Evolutionary conservation across 805 yeast species (phyloP), one percentile per base, ranked within the genome.

Genomic region (Candida glaebosa): DNA sequence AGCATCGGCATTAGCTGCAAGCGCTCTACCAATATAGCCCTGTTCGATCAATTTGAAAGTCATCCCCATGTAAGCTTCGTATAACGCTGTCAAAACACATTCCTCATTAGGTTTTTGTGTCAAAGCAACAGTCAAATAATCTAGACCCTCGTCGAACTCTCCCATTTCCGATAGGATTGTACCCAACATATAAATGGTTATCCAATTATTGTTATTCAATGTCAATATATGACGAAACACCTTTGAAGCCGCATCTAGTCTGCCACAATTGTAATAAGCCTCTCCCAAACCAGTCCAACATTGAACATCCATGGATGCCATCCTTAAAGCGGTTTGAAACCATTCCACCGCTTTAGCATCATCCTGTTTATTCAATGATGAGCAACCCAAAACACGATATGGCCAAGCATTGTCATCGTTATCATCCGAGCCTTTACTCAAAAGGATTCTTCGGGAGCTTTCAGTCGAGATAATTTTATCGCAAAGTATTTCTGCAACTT

Each of bases 221-320:
- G 71, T 71, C 34, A 79, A 53, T 0, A 90, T 87, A 43, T 80
- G 81, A 22, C 68, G 70, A 52, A 89, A 85, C 1, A 93, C 97
- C 59, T 86, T 89, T 7, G 77, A 70, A 0, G 96, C 87, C 2
- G 98, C 95, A 42, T 87, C 90, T 34, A 83, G 67, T 46, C 96
- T 73, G 2, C 99, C 99, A 59, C 93, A 79, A 18, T 81, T 77
- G 41, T 76, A 69, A 59, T 93, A 93, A 0, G 96, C 91, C 58
- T 93, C 98, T n/a, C 99, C 99, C n/a, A 93, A 67, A 1, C 96
- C 96, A 20, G 85, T 70, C 97, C 98, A 91, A 2, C 96, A 83
- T 48, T 86, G 83, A 1, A 77, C 58, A 60, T 93, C 97, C 40
- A 55, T 48, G 0, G 84, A 67, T 33, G 81, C 68, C 48, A 84